Conservation (phyloP, 2,329 filamentous ascomycete species). For the Lasiodiplodia theobromae region DNA sequence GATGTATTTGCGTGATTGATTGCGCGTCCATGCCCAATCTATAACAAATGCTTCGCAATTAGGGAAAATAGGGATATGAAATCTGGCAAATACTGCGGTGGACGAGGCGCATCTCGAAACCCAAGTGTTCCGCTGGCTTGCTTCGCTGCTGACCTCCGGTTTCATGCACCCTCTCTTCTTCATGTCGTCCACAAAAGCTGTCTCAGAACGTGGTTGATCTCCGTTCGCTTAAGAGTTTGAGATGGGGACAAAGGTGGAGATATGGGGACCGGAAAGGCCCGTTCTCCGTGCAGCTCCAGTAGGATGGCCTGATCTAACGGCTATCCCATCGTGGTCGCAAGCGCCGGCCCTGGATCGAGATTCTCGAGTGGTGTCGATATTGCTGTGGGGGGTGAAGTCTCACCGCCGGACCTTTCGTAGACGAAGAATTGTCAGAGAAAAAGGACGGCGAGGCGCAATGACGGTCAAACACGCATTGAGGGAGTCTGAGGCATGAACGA, state of each 20-base stretch:
- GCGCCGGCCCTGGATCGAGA: neutral
- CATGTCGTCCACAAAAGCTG: neutral
- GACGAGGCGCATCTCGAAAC: neutral
- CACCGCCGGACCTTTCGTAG: constrained; percentile 7
- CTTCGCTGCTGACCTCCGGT: neutral
- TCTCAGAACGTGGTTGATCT: constrained; percentile 16
- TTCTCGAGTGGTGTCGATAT: neutral
- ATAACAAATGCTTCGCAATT: neutral
- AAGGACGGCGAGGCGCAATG: neutral
- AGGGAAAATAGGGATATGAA: neutral
- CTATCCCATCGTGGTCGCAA: neutral
- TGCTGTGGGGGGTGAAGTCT: neutral
- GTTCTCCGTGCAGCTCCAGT: neutral
- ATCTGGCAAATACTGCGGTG: neutral
- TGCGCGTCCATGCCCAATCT: constrained; percentile 8
- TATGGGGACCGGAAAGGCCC: neutral
- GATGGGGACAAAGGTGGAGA: constrained; percentile 9
- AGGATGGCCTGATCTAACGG: neutral
- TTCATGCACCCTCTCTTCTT: constrained; percentile 7
- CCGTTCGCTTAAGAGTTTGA: neutral
- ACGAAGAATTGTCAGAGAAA: neutral
- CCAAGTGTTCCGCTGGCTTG: neutral
- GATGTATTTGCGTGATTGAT: constrained; percentile 10
- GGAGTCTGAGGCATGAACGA: neutral
- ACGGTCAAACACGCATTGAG: neutral